Evolutionary conservation across 2,329 filamentous ascomycete species (phyloP).

Genomic region (Cyphellophora europaea): DNA sequence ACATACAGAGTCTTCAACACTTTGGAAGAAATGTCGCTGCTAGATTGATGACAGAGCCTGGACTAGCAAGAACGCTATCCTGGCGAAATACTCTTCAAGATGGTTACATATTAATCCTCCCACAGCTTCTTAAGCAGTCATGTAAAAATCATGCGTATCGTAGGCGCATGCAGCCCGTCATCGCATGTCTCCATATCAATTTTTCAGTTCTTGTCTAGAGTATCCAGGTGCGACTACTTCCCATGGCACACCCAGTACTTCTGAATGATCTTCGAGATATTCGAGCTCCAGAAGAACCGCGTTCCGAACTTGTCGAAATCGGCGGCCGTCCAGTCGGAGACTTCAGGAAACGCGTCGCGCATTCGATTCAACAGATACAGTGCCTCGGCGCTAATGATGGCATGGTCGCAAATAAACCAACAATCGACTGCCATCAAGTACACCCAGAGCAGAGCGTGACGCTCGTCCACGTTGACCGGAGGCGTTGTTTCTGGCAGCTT

Average conservation of each 20-base stretch:
- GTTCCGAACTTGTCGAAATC: background rate
- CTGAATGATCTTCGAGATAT: background rate
- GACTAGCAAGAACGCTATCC: too few species aligned
- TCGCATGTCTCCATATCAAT: too few species aligned
- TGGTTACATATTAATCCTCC: too few species aligned
- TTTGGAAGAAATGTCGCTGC: too few species aligned
- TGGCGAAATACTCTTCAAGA: too few species aligned
- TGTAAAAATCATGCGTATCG: too few species aligned
- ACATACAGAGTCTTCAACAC: too few species aligned
- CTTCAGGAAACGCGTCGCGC: background rate
- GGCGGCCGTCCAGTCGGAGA: background rate
- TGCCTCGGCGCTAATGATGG: background rate
- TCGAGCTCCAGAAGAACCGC: background rate
- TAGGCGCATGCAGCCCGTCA: too few species aligned
- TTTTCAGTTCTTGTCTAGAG: too few species aligned
- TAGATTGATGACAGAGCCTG: too few species aligned
- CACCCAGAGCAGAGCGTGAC: background rate
- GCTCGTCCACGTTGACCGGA: background rate
- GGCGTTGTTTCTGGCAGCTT: background rate
- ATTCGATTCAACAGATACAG: background rate
- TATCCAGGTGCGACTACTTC: too few species aligned
- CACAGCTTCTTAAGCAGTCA: too few species aligned
- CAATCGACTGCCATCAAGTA: background rate
- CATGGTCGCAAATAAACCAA: background rate
- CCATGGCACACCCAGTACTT: background rate